Percentiles rank a stretch among this genome's conserved stretches.
Conservation (phyloP, 2,329 filamentous ascomycete species). For the Diatrype stigma region DNA sequence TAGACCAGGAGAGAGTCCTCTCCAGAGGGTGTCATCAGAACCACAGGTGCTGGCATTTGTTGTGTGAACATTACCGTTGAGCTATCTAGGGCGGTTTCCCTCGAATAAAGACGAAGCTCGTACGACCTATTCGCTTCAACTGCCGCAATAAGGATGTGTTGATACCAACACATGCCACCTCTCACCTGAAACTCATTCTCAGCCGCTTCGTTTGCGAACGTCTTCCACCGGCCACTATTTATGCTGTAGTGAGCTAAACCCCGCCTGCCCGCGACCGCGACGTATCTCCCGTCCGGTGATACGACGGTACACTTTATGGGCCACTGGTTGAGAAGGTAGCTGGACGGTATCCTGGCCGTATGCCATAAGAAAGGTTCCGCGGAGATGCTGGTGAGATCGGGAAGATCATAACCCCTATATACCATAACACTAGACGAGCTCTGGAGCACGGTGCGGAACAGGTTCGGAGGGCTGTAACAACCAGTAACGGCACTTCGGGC, state of each 20-base stretch:
- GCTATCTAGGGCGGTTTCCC: conserved; percentile 74
- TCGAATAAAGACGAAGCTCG: conserved; percentile 87
- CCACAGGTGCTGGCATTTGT: conserved; percentile 77
- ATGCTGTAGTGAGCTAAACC: conserved; percentile 95
- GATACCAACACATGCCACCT: conserved; percentile 98
- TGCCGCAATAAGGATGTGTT: conserved; percentile 88
- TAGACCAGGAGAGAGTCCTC: conserved; percentile 95
- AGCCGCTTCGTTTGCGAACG: conserved; percentile 72
- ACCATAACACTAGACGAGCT: conserved; percentile 86
- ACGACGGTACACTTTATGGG: conserved; percentile 84
- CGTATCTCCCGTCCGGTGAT: conserved; percentile 87
- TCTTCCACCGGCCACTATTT: conserved; percentile 92
- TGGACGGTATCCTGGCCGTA: conserved; percentile 76
- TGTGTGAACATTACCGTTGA: conserved; percentile 72
- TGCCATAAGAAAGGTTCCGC: conserved; percentile 95
- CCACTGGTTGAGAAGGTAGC: conserved; percentile 89
- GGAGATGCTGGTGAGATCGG: conserved; percentile 86
- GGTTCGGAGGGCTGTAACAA: conserved; percentile 86
- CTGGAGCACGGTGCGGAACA: conserved; percentile 83
- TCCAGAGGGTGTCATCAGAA: conserved; percentile 82
- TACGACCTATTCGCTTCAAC: conserved; percentile 81
- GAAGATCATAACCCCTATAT: conserved; percentile 88
- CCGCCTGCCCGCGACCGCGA: conserved; percentile 89
- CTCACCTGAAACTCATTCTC: conserved; percentile 91
- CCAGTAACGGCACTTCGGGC: conserved; percentile 89